Conservation (phyloP, 768 basidiomycete genomes). For the Hypholoma sublateritium region DNA sequence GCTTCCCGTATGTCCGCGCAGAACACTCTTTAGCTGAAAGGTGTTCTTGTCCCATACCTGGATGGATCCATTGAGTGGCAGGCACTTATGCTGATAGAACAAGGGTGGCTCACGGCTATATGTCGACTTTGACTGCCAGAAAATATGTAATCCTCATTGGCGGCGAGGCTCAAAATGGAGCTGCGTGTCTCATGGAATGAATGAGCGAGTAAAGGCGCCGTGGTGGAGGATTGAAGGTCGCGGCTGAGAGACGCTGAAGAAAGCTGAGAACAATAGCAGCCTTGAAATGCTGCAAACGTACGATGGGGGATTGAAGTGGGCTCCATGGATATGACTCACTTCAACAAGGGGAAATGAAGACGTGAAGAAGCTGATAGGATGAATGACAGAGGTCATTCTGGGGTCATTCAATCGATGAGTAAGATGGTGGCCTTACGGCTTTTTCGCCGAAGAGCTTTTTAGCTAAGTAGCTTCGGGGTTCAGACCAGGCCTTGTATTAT, state of each 20-base stretch:
- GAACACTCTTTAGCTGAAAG: constrained; percentile 63
- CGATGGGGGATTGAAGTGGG: constrained; percentile 16
- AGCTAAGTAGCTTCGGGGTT: neutral
- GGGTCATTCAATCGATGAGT: neutral
- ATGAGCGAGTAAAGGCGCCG: constrained; percentile 57
- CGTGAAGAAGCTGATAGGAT: constrained; percentile 2
- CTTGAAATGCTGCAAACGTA: constrained; percentile 7
- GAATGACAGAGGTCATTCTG: constrained; percentile 5
- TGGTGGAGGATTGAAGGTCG: constrained; percentile 41
- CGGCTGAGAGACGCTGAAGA: constrained; percentile 59
- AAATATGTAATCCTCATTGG: constrained; percentile 73
- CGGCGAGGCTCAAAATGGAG: constrained; percentile 75
- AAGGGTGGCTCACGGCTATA: constrained; percentile 57
- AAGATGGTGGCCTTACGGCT: neutral
- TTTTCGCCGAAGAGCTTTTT: neutral
- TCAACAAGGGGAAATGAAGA: constrained; percentile 5
- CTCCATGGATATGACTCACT: constrained; percentile 12
- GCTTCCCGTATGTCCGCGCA: constrained; percentile 82
- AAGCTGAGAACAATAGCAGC: constrained; percentile 5
- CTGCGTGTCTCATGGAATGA: constrained; percentile 67
- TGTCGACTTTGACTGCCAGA: constrained; percentile 78
- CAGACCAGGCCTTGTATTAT: no score
- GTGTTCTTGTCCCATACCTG: constrained; percentile 87
- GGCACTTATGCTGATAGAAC: neutral
- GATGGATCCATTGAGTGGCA: neutral